These are phyloP conservation scores for Boeremia exigua DNA, from an alignment of 2,329 filamentous ascomycete genomes.

Conservation along the genomic window DNA sequence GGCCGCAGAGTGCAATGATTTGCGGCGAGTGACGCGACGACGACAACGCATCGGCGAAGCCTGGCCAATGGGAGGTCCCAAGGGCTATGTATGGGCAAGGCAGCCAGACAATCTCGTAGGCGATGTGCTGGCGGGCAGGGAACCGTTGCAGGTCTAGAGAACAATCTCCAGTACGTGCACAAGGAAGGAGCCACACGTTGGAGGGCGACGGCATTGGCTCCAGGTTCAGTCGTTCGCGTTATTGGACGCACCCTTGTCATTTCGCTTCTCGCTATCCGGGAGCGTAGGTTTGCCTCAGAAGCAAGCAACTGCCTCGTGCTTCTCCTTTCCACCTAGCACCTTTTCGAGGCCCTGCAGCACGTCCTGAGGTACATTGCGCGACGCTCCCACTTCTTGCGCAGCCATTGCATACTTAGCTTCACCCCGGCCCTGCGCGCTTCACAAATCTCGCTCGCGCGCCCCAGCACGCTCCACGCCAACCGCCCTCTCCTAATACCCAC, in stretches of 20 bases:
- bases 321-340: conserved; percentile 21
- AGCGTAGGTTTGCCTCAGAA: conserved; percentile 18
- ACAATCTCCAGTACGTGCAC: conserved; percentile 12
- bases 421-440: conserved; percentile 27
- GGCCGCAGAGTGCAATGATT: conserved; percentile 13
- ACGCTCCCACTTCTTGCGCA: conserved; percentile 12
- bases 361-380: conserved; percentile 17
- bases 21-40: conserved; percentile 32
- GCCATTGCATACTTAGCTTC: conserved; percentile 18
- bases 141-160: conserved; percentile 5
- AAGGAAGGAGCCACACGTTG: conserved; percentile 15
- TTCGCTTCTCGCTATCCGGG: conserved; percentile 19
- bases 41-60: conserved; percentile 31
- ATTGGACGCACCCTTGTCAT: conserved; percentile 22
- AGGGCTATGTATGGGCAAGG: conserved; percentile 3
- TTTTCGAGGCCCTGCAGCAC: conserved; percentile 11
- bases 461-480: conserved; percentile 8
- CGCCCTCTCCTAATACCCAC: neutral
- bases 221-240: conserved; percentile 9
- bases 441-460: conserved; percentile 5
- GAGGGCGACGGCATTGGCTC: conserved; percentile 11
- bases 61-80: conserved; percentile 21
- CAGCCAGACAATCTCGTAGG: conserved; percentile 8
- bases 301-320: conserved; percentile 13
- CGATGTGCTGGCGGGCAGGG: conserved; percentile 16